Evolutionary conservation across 139 green algal genomes (phyloP).

Genomic region (Closterium sp.): DNA sequence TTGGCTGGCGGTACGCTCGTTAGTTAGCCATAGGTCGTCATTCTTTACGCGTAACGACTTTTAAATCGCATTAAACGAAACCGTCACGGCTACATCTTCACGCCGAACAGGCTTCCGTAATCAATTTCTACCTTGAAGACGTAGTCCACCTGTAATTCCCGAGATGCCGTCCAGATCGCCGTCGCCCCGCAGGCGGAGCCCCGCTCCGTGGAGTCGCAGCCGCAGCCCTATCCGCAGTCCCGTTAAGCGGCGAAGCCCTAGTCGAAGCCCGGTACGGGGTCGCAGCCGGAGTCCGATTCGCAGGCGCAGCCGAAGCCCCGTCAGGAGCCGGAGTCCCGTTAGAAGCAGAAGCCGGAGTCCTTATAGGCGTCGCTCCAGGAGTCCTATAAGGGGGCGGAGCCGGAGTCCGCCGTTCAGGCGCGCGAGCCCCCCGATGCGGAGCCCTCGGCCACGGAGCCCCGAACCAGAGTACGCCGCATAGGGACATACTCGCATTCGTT

Average conservation of each 20-base stretch:
- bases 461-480: not conserved
- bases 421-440: not conserved
- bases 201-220: not conserved
- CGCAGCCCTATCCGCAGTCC: not conserved
- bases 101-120: too few species aligned
- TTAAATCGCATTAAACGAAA: too few species aligned
- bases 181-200: not conserved
- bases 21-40: too few species aligned
- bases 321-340: not conserved
- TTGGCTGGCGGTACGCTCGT: too few species aligned
- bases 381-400: not conserved
- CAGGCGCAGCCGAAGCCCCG: not conserved
- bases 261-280: not conserved
- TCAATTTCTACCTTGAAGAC: too few species aligned
- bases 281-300: not conserved
- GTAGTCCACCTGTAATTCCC: too few species aligned
- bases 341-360: not conserved
- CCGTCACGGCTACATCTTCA: too few species aligned
- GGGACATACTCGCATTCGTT: not conserved
- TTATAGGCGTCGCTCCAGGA: not conserved
- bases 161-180: not conserved
- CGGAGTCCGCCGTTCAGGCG: not conserved
- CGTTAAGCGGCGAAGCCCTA: not conserved
- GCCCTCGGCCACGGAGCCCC: not conserved
- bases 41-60: too few species aligned